A percentile compares a stretch with the other conserved stretches of the same genome.
Conservation (phyloP, 164 flowering plant species). For the Chimonanthus salicifolius region DNA sequence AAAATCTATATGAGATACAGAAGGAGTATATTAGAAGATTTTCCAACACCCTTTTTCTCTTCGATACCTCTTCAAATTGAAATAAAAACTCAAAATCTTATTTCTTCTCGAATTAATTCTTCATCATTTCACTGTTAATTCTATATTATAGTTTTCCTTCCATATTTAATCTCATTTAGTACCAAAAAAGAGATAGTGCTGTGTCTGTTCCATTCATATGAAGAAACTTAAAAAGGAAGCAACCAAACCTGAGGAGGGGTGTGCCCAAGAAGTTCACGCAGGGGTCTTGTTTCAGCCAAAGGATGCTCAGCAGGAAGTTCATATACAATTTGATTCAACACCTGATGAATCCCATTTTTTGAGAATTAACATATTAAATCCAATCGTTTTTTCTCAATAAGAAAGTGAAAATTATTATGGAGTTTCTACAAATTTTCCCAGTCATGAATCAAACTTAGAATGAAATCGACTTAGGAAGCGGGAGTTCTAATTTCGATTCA, state of each 20-base stretch:
- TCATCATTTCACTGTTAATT: too few species aligned
- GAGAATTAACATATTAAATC: neutral
- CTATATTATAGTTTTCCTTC: neutral
- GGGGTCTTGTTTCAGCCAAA: constrained; percentile 78
- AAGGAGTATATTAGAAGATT: too few species aligned
- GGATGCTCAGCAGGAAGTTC: constrained; percentile 98
- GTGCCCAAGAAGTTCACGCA: constrained; percentile 96
- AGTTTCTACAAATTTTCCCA: neutral
- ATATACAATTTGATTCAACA: constrained; percentile 85
- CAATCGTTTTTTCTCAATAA: neutral
- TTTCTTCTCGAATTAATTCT: too few species aligned
- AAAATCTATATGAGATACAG: too few species aligned
- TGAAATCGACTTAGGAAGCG: too few species aligned
- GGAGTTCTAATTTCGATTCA: too few species aligned
- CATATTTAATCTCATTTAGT: neutral
- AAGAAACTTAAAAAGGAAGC: neutral
- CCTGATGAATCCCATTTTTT: constrained; percentile 37
- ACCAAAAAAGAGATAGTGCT: neutral
- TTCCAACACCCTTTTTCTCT: too few species aligned
- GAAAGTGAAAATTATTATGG: neutral
- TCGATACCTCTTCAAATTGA: neutral
- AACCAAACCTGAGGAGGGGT: constrained; percentile 79
- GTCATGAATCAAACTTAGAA: neutral
- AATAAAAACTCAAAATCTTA: too few species aligned
- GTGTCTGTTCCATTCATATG: neutral